These are phyloP conservation scores for Pistacia vera DNA, from an alignment of 345 rosid species.

Conservation along the genomic window DNA sequence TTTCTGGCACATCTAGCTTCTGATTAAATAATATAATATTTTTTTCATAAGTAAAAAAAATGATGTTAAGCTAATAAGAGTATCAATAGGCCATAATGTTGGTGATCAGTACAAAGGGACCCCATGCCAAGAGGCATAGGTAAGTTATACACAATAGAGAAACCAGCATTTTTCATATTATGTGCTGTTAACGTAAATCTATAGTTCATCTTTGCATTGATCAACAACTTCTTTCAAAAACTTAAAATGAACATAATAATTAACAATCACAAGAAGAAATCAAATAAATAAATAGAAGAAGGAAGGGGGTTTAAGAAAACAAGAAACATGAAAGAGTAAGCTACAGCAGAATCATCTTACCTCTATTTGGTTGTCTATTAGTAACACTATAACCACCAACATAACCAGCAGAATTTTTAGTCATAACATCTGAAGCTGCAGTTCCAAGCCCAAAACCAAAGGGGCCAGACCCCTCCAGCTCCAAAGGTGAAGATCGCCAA, in stretches of 20 bases:
- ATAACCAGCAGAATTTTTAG: constrained; percentile 48
- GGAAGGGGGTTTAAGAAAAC: not conserved
- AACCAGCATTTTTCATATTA: too few relatives aligned
- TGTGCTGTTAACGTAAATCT: too few relatives aligned
- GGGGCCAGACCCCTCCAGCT: constrained; percentile 41
- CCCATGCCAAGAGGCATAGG: too few relatives aligned
- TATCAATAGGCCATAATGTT: too few relatives aligned
- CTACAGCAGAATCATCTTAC: constrained; percentile 27
- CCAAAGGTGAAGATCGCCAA: constrained; percentile 49
- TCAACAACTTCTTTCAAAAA: not conserved
- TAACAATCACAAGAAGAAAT: not conserved
- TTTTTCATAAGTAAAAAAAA: too few relatives aligned
- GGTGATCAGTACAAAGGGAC: too few relatives aligned
- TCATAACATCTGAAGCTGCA: constrained; percentile 48
- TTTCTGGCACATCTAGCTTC: too few relatives aligned
- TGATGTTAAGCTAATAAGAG: too few relatives aligned
- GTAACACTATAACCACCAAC: constrained; percentile 58
- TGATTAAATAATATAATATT: too few relatives aligned
- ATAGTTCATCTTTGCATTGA: too few relatives aligned
- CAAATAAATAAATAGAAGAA: not conserved
- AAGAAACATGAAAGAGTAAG: not conserved
- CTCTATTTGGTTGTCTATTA: constrained; percentile 65
- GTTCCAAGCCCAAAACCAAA: constrained; percentile 56
- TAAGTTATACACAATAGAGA: too few relatives aligned
- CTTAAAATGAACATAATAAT: not conserved